Base-by-base conservation (phyloP, 2,329 filamentous ascomycete genomes). In the Aspergillus latus region DNA sequence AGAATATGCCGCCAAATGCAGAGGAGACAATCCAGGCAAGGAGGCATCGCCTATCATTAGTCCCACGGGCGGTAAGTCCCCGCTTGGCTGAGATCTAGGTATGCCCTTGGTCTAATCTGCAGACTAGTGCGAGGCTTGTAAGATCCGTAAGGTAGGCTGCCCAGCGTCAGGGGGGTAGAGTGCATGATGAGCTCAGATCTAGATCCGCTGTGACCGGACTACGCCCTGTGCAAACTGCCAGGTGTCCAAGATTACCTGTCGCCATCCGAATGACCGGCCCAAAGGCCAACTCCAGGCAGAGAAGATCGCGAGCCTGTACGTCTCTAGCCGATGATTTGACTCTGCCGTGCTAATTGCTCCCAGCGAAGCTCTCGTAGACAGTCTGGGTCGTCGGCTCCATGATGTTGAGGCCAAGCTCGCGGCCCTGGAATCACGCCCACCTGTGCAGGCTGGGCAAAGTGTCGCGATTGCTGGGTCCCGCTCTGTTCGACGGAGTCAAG, bases 91-190 rank as follows among this genome's bases (percentile, higher is more conserved):
- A 21, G 21, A 21, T 21, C 21, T 21, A 21, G 21, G 21, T 21
- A 21, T 21, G 21, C 21, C 21, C 21, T 21, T 21, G 13, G 15
- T 15, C 45, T 30, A 11, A 13, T 15, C n/a, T 48, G 45, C 16
- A 21, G 5, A 11, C 4, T 37, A 65, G 63, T 65, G 63, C 34
- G 63, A 65, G 52, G 63, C 54, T 46, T 63, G 62, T 26, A 59
- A 55, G 43, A 54, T 59, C 29, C 63, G 63, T 42, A 65, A 65
- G 56, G 60, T 64, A 55, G 11, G 11, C 11, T 16, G 21, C 7
- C 39, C 21, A 21, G 21, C 21, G 21, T 21, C 21, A 21, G 21
- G 21, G 21, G 21, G 21, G 21, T 21, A 21, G 21, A 21, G 21
- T 21, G 21, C 21, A 21, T 21, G 21, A 21, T 21, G 21, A 21